Evolutionary conservation across 2,329 filamentous ascomycete genomes (phyloP).

Genomic region (Xylariaceae sp.): DNA sequence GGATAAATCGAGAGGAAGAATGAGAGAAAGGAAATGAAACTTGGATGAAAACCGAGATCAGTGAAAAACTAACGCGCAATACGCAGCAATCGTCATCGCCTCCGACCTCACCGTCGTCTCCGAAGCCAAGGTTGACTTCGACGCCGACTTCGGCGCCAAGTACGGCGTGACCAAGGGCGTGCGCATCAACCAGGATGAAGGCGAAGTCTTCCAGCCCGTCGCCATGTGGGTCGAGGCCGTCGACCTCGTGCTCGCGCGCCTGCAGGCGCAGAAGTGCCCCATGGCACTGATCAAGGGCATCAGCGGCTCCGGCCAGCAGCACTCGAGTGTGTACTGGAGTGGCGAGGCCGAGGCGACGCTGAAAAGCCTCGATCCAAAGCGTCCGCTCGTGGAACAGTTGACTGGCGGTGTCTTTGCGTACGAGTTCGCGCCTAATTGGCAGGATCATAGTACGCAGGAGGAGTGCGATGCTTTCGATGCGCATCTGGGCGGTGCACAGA

Average conservation of each 20-base stretch:
- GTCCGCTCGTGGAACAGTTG: conserved; percentile 68
- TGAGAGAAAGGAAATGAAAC: neutral
- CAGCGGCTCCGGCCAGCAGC: conserved; percentile 92
- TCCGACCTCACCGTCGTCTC: conserved; percentile 75
- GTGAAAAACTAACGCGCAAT: conserved; percentile 9
- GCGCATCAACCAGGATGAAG: conserved; percentile 70
- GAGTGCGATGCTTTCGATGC: conserved; percentile 88
- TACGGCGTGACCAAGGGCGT: conserved; percentile 88
- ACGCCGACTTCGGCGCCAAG: conserved; percentile 66
- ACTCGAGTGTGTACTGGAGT: conserved; percentile 95
- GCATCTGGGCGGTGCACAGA: conserved; percentile 58
- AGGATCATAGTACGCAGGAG: conserved; percentile 88
- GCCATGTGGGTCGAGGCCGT: conserved; percentile 92
- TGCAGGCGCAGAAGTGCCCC: conserved; percentile 65
- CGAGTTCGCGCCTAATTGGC: conserved; percentile 92
- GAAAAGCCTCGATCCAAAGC: conserved; percentile 51
- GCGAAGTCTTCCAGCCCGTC: conserved; percentile 89
- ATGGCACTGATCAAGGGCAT: conserved; percentile 73
- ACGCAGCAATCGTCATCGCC: conserved; percentile 70
- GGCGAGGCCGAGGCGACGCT: conserved; percentile 62
- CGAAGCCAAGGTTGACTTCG: conserved; percentile 92
- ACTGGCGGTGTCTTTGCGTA: conserved; percentile 66
- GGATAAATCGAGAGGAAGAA: neutral
- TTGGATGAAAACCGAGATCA: neutral
- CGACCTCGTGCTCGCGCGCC: conserved; percentile 72